These are phyloP conservation scores for Fusarium secorum DNA, from an alignment of 2,329 filamentous ascomycete species.

Conservation along the genomic window DNA sequence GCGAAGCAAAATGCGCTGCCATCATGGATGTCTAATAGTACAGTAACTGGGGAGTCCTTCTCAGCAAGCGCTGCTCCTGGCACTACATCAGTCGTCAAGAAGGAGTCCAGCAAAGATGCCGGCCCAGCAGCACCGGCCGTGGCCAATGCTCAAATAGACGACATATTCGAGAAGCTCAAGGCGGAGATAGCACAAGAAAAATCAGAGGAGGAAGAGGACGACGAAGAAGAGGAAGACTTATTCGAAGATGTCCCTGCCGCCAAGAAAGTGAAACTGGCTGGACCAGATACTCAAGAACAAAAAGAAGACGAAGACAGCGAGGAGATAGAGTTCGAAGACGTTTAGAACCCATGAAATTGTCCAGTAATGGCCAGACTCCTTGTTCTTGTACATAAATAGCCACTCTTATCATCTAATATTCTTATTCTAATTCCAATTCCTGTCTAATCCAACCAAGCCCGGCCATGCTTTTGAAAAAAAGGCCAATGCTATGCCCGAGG, in stretches of 20 bases:
- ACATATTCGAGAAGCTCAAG: conserved; percentile 72
- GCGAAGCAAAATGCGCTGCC: conserved; percentile 75
- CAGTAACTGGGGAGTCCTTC: conserved; percentile 71
- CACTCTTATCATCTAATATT: conserved; percentile 20
- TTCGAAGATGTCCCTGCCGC: conserved; percentile 61
- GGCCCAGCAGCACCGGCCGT: conserved; percentile 53
- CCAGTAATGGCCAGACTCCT: neutral
- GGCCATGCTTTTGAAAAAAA: conserved; percentile 11
- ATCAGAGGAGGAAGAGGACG: conserved; percentile 53
- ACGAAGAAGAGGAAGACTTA: conserved; percentile 48
- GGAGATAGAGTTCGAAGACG: conserved; percentile 68
- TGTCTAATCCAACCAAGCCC: neutral
- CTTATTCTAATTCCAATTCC: conserved; percentile 33
- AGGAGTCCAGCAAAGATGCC: conserved; percentile 57
- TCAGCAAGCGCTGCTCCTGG: conserved; percentile 43
- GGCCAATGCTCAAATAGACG: conserved; percentile 67
- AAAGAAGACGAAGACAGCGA: conserved; percentile 56
- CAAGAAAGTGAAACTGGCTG: conserved; percentile 69
- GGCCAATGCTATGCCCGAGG: conserved; percentile 29
- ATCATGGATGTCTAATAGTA: conserved; percentile 75
- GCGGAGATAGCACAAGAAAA: conserved; percentile 58
- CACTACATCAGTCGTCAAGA: conserved; percentile 41
- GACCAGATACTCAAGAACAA: conserved; percentile 39
- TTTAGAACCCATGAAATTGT: conserved; percentile 42
- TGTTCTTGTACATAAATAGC: conserved; percentile 1